phyloP scores from a whole-genome alignment of 176 grass and related monocot genomes.

The Rhynchospora tenuis region DNA sequence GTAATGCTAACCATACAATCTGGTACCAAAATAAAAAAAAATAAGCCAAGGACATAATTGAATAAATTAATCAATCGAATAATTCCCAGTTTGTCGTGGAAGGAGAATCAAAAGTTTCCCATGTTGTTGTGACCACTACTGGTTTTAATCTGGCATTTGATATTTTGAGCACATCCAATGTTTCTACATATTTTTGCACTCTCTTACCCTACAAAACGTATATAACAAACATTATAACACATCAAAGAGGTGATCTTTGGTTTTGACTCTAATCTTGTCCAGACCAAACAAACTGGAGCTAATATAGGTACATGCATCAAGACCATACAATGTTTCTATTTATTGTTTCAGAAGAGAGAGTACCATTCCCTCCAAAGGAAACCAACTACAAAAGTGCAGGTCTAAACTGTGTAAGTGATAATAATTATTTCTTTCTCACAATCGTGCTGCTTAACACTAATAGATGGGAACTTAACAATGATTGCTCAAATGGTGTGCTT shows the following conservation, averaged over 20 bases:
- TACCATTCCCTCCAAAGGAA: background rate
- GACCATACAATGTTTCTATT: background rate
- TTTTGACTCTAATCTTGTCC: background rate
- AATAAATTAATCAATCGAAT: slow-evolving; percentile 55
- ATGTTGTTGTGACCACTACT: slow-evolving; percentile 67
- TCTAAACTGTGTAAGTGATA: background rate
- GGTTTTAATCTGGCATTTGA: slow-evolving; percentile 55
- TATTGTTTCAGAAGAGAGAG: background rate
- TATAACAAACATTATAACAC: slow-evolving; percentile 1
- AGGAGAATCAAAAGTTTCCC: slow-evolving; percentile 84
- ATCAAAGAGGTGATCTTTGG: background rate
- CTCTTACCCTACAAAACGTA: slow-evolving; percentile 60
- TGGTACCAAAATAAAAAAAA: background rate
- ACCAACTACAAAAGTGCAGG: background rate
- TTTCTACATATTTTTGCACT: slow-evolving; percentile 96
- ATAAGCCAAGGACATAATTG: slow-evolving; percentile 16
- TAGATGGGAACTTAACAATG: background rate
- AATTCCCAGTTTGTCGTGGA: slow-evolving; percentile 68
- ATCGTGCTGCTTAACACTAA: background rate
- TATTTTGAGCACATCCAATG: slow-evolving; percentile 73
- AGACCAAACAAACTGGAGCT: too few species aligned
- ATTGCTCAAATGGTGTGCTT: background rate
- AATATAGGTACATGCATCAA: too few species aligned
- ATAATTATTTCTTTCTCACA: background rate
- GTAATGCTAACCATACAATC: slow-evolving; percentile 13